These are phyloP conservation scores for Fusarium verrucosum DNA, from an alignment of 2,329 filamentous ascomycete genomes.

Conservation along the genomic window DNA sequence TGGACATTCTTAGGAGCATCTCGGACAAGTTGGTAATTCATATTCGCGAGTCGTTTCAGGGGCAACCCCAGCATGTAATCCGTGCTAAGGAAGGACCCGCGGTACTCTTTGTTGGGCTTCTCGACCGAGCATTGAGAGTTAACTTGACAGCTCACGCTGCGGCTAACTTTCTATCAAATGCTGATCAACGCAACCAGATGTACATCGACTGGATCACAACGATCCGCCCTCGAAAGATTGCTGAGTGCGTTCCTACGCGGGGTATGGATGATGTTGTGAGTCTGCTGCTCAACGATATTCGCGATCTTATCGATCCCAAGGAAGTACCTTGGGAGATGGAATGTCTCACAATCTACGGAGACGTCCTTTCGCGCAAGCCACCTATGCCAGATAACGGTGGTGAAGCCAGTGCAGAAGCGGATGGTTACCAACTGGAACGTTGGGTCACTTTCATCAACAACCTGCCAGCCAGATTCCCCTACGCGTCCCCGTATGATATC, in stretches of 20 bases:
- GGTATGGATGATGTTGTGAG: conserved; percentile 74
- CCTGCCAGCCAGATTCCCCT: conserved; percentile 76
- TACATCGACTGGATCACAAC: conserved; percentile 86
- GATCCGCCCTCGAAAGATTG: conserved; percentile 69
- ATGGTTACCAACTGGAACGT: conserved; percentile 73
- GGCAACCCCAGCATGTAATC: conserved; percentile 85
- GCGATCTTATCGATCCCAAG: conserved; percentile 74
- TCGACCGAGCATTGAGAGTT: conserved; percentile 88
- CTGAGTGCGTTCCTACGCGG: conserved; percentile 68
- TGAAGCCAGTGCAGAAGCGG: conserved; percentile 44
- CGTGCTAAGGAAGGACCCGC: conserved; percentile 89
- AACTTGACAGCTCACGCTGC: conserved; percentile 95
- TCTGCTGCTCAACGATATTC: conserved; percentile 72
- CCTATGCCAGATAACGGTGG: conserved; percentile 47
- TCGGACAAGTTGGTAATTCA: conserved; percentile 82
- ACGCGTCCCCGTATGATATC: conserved; percentile 76
- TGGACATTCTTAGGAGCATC: conserved; percentile 88
- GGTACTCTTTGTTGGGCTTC: conserved; percentile 83
- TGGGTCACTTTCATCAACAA: conserved; percentile 78
- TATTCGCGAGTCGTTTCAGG: conserved; percentile 84
- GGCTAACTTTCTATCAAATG: conserved; percentile 89
- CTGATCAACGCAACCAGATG: conserved; percentile 93
- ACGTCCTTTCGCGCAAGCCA: conserved; percentile 60
- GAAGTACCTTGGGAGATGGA: conserved; percentile 73
- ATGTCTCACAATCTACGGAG: conserved; percentile 67